Evolutionary conservation across 2,329 filamentous ascomycete genomes (phyloP), one percentile per base, ranked within the genome.

Genomic region (Daldinia eschscholtzii): DNA sequence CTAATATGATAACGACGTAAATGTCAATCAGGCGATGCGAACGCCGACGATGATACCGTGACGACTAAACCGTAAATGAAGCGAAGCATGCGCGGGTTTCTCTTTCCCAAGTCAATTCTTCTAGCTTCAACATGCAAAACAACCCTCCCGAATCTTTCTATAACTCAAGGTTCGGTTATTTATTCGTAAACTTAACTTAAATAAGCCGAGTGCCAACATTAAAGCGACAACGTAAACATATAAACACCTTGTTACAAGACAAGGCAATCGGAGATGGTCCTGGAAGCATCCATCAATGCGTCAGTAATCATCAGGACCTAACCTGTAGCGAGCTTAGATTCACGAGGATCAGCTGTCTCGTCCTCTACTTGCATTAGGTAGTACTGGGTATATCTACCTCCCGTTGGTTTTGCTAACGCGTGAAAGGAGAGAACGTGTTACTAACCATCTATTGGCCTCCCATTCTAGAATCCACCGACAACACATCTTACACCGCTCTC

Each of bases 401-500:
- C 10, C 28, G 3, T 52, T 35, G 44, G 28, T 9, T 46, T n/a
- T 57, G 18, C 44, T 50, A 15, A 23, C 23, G 28, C 52, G 37
- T 58, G 44, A 61, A 53, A 46, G 26, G 26, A 26, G 53, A 26
- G 20, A 35, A 9, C 41, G 15, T 52, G 26, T 52, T 48, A 73
- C 91, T 87, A 84, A 94, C 92, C 91, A 93, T 82, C 88, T 84
- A 72, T 87, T 88, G 57, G 84, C 84, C 76, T 94, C 90, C 80
- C 93, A 90, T 76, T 91, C 87, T 64, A 87, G 81, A 68, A 95
- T 91, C 94, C 94, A 97, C 44, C 82, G 82, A 59, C 91, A 92
- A 68, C 92, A 93, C 57, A 97, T 91, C 82, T 97, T 97, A 62
- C 97, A 80, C 64, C 94, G 85, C 75, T 94, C 89, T 67, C 94